Conservation (phyloP, 2,329 filamentous ascomycete species). For the Magnaporthiopsis rhizophila region DNA sequence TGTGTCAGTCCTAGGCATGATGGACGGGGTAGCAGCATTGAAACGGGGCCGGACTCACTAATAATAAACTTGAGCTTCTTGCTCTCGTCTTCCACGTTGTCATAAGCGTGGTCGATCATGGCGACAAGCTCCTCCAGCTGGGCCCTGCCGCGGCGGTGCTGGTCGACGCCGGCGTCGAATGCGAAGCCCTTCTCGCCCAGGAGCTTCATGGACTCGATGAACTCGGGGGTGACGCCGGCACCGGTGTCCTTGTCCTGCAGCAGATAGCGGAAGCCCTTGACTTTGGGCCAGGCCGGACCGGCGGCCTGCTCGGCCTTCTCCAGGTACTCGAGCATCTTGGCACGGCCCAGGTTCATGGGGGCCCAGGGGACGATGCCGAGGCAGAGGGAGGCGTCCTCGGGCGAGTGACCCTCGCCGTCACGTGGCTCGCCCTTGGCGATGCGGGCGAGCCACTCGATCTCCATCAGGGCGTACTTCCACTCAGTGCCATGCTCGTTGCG, state of each 20-base stretch:
- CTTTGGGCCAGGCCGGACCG: conserved; percentile 55
- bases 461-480: conserved; percentile 62
- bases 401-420: conserved; percentile 49
- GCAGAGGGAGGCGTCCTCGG: conserved; percentile 45
- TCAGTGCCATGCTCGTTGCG: conserved; percentile 49
- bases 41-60: conserved; percentile 41
- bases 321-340: conserved; percentile 58
- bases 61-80: conserved; percentile 61
- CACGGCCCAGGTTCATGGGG: conserved; percentile 61
- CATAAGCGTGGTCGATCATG: conserved; percentile 61
- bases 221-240: conserved; percentile 53
- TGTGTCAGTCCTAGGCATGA: not conserved
- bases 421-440: conserved; percentile 54
- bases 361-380: conserved; percentile 76
- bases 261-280: conserved; percentile 77
- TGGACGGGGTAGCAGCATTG: not conserved
- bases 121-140: conserved; percentile 64
- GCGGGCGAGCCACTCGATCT: conserved; percentile 61
- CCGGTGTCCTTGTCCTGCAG: conserved; percentile 68
- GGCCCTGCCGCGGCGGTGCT: conserved; percentile 64
- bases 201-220: conserved; percentile 58
- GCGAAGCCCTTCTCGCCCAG: conserved; percentile 55
- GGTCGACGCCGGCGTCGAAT: conserved; percentile 82
- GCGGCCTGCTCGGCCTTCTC: conserved; percentile 49
- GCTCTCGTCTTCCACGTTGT: conserved; percentile 48